Percentiles rank a stretch among this genome's conserved stretches.
These are phyloP conservation scores for Alternaria sp. DNA, from an alignment of 2,329 filamentous ascomycete genomes.

Conservation along the genomic window DNA sequence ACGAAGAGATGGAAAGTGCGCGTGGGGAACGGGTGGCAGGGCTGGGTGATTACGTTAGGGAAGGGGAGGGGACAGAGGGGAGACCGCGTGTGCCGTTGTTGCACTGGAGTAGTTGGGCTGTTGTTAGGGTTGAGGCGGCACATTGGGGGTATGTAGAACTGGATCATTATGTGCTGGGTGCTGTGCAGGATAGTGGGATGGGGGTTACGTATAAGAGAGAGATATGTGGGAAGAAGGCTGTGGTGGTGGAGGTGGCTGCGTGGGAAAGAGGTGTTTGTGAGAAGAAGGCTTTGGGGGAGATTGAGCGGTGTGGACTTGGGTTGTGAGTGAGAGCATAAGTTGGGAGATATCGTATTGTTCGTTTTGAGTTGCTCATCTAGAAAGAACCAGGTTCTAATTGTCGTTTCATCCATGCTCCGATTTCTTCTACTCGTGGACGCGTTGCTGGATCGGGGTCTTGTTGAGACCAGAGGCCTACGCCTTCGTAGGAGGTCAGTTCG, in stretches of 20 bases:
- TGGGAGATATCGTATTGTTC: not conserved
- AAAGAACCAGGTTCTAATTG: slow-evolving; percentile 13
- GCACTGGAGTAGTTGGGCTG: not conserved
- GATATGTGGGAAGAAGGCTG: not conserved
- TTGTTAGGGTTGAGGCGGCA: slow-evolving; percentile 1
- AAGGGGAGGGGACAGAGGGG: not conserved
- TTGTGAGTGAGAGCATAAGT: not conserved
- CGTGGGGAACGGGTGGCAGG: not conserved
- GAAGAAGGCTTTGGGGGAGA: not conserved
- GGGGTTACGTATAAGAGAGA: not conserved
- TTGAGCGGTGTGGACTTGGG: not conserved
- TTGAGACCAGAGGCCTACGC: slow-evolving; percentile 36
- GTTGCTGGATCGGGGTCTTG: slow-evolving; percentile 11
- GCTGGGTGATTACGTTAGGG: slow-evolving; percentile 4
- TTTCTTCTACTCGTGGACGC: slow-evolving; percentile 17
- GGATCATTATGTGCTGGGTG: not conserved
- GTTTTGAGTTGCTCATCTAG: not conserved
- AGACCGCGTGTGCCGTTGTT: not conserved
- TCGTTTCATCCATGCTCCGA: slow-evolving; percentile 40
- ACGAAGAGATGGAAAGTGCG: slow-evolving; percentile 9
- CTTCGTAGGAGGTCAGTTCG: slow-evolving; percentile 14
- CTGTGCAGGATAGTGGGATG: not conserved
- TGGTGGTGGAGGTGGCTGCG: not conserved
- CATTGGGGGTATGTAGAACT: not conserved
- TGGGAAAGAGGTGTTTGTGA: not conserved